Evolutionary conservation across 208 protist genomes (phyloP).

Genomic region (Endotrypanum monterogeii): DNA sequence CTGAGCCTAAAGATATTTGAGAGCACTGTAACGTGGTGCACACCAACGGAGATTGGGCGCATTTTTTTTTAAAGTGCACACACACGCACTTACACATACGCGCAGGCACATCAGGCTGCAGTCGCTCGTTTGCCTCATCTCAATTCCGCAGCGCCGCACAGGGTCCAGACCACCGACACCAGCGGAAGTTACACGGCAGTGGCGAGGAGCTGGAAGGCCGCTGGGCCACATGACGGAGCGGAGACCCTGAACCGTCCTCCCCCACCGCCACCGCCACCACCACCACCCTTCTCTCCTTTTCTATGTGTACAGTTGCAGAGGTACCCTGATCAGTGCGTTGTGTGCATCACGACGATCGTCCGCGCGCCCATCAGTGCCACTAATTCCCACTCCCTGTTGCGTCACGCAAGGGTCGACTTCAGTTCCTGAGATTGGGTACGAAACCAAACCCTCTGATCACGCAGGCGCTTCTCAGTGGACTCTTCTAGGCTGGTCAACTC

Average conservation of each 20-base stretch:
- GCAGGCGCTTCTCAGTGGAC: conserved; percentile 18
- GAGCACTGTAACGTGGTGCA: too few species aligned
- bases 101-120: not conserved
- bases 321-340: not conserved
- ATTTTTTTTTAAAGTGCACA: too few species aligned
- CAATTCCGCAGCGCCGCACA: not conserved
- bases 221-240: not conserved
- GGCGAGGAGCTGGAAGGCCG: too few species aligned
- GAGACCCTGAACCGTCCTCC: not conserved
- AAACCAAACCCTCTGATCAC: conserved; percentile 22
- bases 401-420: conserved; percentile 6
- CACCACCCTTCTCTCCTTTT: not conserved
- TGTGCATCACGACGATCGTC: not conserved
- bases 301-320: not conserved
- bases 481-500: not conserved
- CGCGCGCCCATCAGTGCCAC: not conserved
- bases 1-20: too few species aligned
- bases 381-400: not conserved
- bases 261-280: too few species aligned
- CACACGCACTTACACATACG: not conserved
- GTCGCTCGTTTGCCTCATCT: not conserved
- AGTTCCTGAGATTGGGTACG: conserved; percentile 17
- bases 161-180: too few species aligned
- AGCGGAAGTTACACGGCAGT: too few species aligned
- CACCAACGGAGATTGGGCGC: too few species aligned